Base-by-base conservation (phyloP, 257 asterid genomes). In the Fraxinus excelsior region DNA sequence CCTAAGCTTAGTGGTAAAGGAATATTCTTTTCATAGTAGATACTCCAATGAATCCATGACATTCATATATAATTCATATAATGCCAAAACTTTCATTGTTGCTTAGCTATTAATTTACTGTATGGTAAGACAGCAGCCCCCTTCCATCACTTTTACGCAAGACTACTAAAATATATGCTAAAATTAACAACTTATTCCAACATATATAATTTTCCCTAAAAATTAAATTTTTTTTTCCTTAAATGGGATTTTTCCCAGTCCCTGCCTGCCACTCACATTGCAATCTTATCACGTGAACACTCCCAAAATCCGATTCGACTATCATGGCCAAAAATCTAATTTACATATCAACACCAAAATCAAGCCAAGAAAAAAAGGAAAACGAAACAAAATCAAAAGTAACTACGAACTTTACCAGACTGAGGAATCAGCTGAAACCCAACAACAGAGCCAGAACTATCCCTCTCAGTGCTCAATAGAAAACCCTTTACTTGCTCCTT, bases 401-500 rank as follows among this genome's bases (percentile, higher is more conserved):
- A 28, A n/a, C 34, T 7, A 26, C 19, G 6, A 53, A 0, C 23
- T 53, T 1, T 71, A 91, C 97, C 97, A 75, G 97, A 88, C 11
- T 82, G 90, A 58, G 91, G 92, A 86, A 87, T 83, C 91, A 90
- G 84, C 53, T 83, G 84, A 80, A 90, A 88, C 51, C 89, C 97
- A 84, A 87, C 85, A 83, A 92, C 83, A 72, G 96, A 74, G 76
- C 92, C 97, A 77, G 88, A 76, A 28, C 29, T 75, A 81, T 90
- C 93, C 65, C 84, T 87, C 84, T 92, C 88, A 9, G 85, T 42
- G 16, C 89, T 92, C 78, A 89, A 72, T 13, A 88, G 69, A 51
- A 76, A 70, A 56, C 88, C 89, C 74, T 84, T 84, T 7, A 84
- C 86, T 2, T 68, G 67, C 60, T 78, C 83, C 76, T 74, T 70